Conservation (phyloP, 1,284 basidiomycete genomes). For the Termitomyces sp. region DNA sequence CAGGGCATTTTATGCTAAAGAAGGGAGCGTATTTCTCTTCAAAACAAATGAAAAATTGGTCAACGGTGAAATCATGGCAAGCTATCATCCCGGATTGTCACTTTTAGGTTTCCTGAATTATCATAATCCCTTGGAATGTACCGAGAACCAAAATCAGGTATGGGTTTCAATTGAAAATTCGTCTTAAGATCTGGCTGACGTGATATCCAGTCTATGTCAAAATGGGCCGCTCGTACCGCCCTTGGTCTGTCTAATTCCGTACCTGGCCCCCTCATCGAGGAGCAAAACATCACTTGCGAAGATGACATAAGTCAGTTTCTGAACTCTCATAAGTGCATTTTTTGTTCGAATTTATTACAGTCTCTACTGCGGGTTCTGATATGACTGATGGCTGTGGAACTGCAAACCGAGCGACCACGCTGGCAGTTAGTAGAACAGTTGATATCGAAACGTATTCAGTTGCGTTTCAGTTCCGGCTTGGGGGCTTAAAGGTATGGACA, state of each 20-base stretch:
- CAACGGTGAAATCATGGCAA: constrained; percentile 4
- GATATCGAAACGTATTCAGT: constrained; percentile 37
- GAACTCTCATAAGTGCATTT: neutral
- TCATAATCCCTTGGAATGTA: constrained; percentile 22
- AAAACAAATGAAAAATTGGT: constrained; percentile 28
- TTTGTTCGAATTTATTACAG: constrained; percentile 8
- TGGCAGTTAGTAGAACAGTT: constrained; percentile 26
- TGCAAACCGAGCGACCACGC: constrained; percentile 35
- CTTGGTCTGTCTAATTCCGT: constrained; percentile 38
- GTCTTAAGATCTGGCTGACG: neutral
- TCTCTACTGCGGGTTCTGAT: constrained; percentile 29
- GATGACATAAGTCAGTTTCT: constrained; percentile 34
- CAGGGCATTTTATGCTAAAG: constrained; percentile 35
- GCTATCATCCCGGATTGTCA: constrained; percentile 11
- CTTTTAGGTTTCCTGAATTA: constrained; percentile 24
- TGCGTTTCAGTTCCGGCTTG: constrained; percentile 45
- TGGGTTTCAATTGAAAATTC: neutral
- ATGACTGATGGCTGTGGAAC: constrained; percentile 54
- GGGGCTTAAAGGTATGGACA: constrained; percentile 41
- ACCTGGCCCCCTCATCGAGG: constrained; percentile 27
- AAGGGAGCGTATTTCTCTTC: constrained; percentile 33
- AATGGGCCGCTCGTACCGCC: constrained; percentile 45
- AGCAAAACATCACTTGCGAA: constrained; percentile 23
- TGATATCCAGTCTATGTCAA: constrained; percentile 38
- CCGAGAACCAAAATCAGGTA: constrained; percentile 27